These are phyloP conservation scores for Jamesozyma gamospora DNA, from an alignment of 805 yeast genomes.

Conservation along the genomic window DNA sequence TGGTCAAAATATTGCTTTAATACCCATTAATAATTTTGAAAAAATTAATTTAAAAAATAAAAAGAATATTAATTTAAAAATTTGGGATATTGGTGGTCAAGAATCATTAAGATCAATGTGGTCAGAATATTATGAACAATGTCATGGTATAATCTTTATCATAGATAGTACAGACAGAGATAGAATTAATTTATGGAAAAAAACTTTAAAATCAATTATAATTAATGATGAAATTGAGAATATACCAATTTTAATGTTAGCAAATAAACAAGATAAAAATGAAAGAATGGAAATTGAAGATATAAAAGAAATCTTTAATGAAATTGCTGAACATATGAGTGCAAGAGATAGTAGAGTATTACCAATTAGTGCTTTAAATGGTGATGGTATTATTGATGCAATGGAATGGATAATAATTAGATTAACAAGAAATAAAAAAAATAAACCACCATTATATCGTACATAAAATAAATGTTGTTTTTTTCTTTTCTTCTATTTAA, in stretches of 20 bases:
- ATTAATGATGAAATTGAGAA: constrained; percentile 56
- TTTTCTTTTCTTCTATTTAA: too few relatives aligned
- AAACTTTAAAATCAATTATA: constrained; percentile 46
- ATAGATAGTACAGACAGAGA: constrained; percentile 85
- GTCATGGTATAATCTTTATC: constrained; percentile 87
- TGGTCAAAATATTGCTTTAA: constrained; percentile 71
- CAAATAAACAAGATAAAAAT: constrained; percentile 82
- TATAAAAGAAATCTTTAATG: constrained; percentile 73
- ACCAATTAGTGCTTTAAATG: constrained; percentile 72
- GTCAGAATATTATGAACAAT: constrained; percentile 73
- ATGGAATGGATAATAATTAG: constrained; percentile 81
- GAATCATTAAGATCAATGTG: constrained; percentile 74
- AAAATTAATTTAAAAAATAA: constrained; percentile 10
- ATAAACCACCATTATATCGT: constrained; percentile 30
- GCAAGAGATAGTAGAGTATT: constrained; percentile 87
- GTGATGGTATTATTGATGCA: constrained; percentile 78
- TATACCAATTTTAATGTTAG: constrained; percentile 86
- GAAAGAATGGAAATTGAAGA: constrained; percentile 65
- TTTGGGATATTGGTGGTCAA: constrained; percentile 98
- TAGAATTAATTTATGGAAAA: constrained; percentile 73
- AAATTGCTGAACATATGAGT: constrained; percentile 70
- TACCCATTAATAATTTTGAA: constrained; percentile 22
- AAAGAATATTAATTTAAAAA: constrained; percentile 45
- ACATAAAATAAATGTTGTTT: neutral
- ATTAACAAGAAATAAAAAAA: constrained; percentile 38